A percentile compares a stretch with the other conserved stretches of the same genome.
Conservation (phyloP, 768 basidiomycete species). For the Kondoa malvinella region DNA sequence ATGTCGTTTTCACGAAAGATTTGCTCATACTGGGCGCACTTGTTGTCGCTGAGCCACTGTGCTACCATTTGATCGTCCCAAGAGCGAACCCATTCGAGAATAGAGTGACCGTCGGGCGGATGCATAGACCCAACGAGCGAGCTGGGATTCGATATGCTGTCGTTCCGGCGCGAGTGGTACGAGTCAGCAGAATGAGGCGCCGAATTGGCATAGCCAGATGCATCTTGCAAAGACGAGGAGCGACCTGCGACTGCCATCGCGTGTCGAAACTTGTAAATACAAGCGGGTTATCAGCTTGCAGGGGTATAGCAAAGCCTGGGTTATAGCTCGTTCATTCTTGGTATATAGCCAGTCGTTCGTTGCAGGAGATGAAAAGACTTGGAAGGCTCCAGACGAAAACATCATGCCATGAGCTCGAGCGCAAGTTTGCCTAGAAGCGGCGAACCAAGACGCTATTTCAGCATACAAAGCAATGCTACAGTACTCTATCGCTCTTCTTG, state of each 20-base stretch:
- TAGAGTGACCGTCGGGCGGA: slow-evolving; percentile 17
- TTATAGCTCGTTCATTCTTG: no score
- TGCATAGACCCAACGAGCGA: neutral
- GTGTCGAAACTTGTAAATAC: no score
- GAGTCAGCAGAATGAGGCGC: neutral
- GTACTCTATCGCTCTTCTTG: no score
- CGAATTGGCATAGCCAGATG: neutral
- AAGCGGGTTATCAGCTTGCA: no score
- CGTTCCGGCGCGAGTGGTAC: neutral
- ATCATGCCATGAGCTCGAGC: no score
- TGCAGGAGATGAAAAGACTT: no score
- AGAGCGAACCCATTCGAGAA: slow-evolving; percentile 27
- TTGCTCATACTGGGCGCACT: slow-evolving; percentile 47
- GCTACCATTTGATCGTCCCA: slow-evolving; percentile 37
- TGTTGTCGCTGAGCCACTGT: slow-evolving; percentile 62
- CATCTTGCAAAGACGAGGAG: neutral
- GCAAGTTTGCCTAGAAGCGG: no score
- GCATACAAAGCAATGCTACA: no score
- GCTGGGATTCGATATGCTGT: neutral
- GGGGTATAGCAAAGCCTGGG: no score
- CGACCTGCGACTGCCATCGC: neutral
- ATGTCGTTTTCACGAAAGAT: slow-evolving; percentile 73
- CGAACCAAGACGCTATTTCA: no score
- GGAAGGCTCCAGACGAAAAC: no score
- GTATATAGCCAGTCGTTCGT: no score